phyloP scores from a whole-genome alignment of 345 rosid species.

The Punica granatum region DNA sequence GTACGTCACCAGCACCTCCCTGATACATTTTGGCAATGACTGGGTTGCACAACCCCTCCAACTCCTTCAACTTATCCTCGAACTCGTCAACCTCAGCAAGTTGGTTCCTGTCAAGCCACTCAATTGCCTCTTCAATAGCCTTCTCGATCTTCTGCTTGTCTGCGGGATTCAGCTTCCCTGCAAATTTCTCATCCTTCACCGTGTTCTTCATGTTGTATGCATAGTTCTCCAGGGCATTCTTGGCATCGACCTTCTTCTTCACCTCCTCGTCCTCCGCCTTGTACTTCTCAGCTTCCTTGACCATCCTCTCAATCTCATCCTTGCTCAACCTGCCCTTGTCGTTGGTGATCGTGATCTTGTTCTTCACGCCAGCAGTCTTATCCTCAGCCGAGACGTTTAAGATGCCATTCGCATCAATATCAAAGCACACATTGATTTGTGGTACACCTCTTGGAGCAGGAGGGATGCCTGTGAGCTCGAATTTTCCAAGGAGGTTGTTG shows the following conservation, averaged over 20 bases:
- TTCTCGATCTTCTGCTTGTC: constrained; percentile 30
- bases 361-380: constrained; percentile 25
- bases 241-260: constrained; percentile 28
- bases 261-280: constrained; percentile 26
- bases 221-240: constrained; percentile 25
- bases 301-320: constrained; percentile 29
- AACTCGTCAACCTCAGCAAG: constrained; percentile 25
- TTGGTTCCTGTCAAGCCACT: constrained; percentile 30
- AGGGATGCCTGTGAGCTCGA: constrained; percentile 28
- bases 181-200: constrained; percentile 19
- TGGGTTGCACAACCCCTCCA: constrained; percentile 25
- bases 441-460: constrained; percentile 30
- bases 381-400: constrained; percentile 24
- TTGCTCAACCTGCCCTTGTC: constrained; percentile 31
- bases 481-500: constrained; percentile 23
- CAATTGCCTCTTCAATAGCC: constrained; percentile 15
- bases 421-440: constrained; percentile 23
- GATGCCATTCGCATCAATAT: constrained; percentile 24
- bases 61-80: constrained; percentile 24
- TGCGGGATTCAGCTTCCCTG: constrained; percentile 13
- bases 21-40: constrained; percentile 26
- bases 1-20: constrained; percentile 17
- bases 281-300: constrained; percentile 27
- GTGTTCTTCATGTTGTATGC: constrained; percentile 26
- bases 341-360: constrained; percentile 27